These are phyloP conservation scores for Exophiala lecanii-corni DNA, from an alignment of 2,329 filamentous ascomycete species.

Conservation along the genomic window DNA sequence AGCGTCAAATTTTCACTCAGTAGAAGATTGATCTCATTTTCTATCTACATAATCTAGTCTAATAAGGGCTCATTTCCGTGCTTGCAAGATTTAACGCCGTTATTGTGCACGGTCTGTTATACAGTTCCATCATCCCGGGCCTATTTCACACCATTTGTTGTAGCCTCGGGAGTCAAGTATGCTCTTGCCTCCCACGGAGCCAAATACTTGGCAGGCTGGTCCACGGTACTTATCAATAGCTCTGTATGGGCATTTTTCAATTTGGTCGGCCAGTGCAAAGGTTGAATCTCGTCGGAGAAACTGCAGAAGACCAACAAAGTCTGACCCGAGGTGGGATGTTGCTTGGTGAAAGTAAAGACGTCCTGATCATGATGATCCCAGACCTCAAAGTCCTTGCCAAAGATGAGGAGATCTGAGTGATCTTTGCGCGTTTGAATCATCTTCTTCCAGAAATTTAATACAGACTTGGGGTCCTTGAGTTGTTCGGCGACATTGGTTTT, in stretches of 20 bases:
- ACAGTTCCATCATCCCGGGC: no score
- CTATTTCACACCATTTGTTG: no score
- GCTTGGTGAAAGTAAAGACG: conserved; percentile 54
- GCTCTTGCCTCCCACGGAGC: conserved; percentile 26
- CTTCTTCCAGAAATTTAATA: conserved; percentile 58
- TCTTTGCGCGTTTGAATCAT: conserved; percentile 58
- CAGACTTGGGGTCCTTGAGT: conserved; percentile 40
- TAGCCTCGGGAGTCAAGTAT: conserved; percentile 16
- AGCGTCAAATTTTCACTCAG: no score
- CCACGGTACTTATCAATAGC: conserved; percentile 22
- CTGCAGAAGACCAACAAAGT: conserved; percentile 24
- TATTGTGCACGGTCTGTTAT: no score
- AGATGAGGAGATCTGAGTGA: conserved; percentile 60
- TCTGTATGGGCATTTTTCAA: conserved; percentile 14
- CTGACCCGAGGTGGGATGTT: conserved; percentile 27
- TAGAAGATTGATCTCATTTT: no score
- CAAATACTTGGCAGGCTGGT: conserved; percentile 21
- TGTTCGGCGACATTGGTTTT: conserved; percentile 57
- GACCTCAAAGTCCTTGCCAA: conserved; percentile 56
- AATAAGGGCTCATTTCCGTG: no score
- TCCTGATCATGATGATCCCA: conserved; percentile 49
- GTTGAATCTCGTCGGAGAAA: conserved; percentile 24
- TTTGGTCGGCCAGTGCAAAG: conserved; percentile 20
- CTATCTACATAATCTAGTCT: no score
- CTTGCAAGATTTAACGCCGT: no score